phyloP scores from a whole-genome alignment of 371 early-diverging fungal species.

The Mucor mucedo region DNA sequence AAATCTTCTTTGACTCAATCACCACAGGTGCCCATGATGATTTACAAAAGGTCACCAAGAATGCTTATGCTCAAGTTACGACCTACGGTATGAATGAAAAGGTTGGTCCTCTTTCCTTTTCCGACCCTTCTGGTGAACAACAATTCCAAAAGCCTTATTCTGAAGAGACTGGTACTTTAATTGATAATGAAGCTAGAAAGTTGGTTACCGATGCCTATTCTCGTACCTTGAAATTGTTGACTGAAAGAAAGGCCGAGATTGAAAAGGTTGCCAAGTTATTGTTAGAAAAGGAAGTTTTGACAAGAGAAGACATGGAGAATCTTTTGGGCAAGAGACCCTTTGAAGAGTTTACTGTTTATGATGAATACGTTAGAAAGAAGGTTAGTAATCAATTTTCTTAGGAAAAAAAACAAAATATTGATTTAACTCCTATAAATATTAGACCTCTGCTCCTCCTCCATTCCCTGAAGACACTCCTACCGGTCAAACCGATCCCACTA shows the following conservation, averaged over 20 bases:
- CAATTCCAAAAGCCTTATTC: constrained; percentile 95
- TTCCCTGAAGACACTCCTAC: too few species aligned
- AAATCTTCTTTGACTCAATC: constrained; percentile 90
- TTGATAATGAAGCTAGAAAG: constrained; percentile 91
- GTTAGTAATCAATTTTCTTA: constrained; percentile 10
- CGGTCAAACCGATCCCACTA: too few species aligned
- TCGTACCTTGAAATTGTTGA: constrained; percentile 80
- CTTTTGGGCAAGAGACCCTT: constrained; percentile 91
- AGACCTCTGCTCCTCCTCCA: too few species aligned
- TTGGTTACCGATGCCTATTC: constrained; percentile 85
- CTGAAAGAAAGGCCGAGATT: constrained; percentile 81
- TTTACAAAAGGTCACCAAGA: constrained; percentile 95
- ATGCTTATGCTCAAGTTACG: constrained; percentile 95
- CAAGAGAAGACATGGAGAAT: constrained; percentile 92
- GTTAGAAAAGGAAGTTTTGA: constrained; percentile 95
- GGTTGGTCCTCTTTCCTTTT: constrained; percentile 88
- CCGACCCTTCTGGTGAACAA: constrained; percentile 74
- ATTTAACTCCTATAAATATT: too few species aligned
- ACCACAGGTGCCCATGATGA: constrained; percentile 95
- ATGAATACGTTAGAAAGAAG: constrained; percentile 63
- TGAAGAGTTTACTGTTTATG: constrained; percentile 75
- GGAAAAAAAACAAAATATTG: too few species aligned
- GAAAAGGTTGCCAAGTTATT: constrained; percentile 93
- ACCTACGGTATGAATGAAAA: constrained; percentile 94
- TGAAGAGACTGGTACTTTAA: constrained; percentile 92